Conservation (phyloP, 441 rosid genomes). For the Jatropha multifida region DNA sequence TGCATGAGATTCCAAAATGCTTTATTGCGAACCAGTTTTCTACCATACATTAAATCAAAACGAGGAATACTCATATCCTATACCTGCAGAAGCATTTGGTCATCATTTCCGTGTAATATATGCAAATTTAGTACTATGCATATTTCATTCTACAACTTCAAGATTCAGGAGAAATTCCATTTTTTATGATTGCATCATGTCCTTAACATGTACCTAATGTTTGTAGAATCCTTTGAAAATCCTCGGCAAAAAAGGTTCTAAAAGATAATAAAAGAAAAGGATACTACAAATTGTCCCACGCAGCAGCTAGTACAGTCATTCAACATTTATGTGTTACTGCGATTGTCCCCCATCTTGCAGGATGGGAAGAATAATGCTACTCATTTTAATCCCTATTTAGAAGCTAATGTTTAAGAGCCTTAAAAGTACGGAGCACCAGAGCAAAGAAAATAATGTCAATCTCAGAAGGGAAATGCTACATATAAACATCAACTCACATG, state of each 20-base stretch:
- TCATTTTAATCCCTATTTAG: neutral
- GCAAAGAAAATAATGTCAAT: neutral
- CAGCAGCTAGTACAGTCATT: neutral
- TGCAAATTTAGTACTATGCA: neutral
- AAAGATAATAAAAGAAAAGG: neutral
- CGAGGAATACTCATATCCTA: neutral
- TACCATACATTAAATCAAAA: neutral
- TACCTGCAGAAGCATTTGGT: neutral
- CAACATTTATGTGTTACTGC: neutral
- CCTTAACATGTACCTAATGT: neutral
- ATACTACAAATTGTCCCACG: neutral
- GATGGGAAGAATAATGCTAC: neutral
- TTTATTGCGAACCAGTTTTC: neutral
- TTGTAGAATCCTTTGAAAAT: neutral
- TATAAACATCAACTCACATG: constrained; percentile 45
- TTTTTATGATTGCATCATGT: neutral
- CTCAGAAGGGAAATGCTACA: neutral
- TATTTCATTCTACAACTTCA: neutral
- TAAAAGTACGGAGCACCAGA: neutral
- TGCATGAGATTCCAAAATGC: neutral
- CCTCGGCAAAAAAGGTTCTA: neutral
- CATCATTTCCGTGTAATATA: neutral
- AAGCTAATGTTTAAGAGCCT: neutral
- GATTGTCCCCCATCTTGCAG: neutral
- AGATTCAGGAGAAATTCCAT: neutral